A percentile compares a stretch with the other conserved stretches of the same genome.
phyloP scores from a whole-genome alignment of 1,284 basidiomycete genomes.

The Melanopsichium pennsylvanicum region DNA sequence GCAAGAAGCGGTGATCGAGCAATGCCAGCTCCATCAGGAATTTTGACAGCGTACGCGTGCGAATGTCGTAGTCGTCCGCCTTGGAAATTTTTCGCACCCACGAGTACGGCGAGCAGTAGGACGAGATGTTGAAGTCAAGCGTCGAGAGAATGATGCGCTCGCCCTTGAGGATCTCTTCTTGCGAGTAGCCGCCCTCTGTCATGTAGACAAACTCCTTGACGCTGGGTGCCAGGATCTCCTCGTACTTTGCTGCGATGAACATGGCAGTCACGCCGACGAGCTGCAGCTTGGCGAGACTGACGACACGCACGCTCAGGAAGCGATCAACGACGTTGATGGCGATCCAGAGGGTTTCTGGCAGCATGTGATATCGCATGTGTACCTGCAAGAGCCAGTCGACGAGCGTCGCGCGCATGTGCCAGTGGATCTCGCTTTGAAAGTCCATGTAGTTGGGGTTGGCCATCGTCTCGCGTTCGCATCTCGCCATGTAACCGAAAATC shows the following conservation, averaged over 20 bases:
- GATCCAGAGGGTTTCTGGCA: conserved; percentile 76
- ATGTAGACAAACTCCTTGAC: conserved; percentile 71
- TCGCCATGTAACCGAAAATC: conserved; percentile 92
- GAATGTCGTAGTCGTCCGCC: conserved; percentile 96
- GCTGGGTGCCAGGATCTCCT: conserved; percentile 64
- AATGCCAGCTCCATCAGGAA: conserved; percentile 97
- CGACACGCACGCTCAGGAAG: conserved; percentile 73
- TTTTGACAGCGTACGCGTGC: conserved; percentile 90
- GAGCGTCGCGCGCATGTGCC: conserved; percentile 70
- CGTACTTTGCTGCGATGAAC: conserved; percentile 75
- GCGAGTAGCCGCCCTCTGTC: conserved; percentile 85
- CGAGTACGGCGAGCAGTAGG: conserved; percentile 98
- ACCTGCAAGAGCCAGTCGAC: conserved; percentile 73
- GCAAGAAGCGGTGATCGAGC: conserved; percentile 89
- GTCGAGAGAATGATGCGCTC: conserved; percentile 86
- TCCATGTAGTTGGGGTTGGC: conserved; percentile 93
- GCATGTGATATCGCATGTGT: conserved; percentile 75
- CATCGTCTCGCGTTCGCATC: conserved; percentile 80
- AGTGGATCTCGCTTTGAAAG: conserved; percentile 91
- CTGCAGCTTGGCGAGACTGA: conserved; percentile 73
- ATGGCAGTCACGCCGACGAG: conserved; percentile 74
- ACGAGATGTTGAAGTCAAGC: conserved; percentile 91
- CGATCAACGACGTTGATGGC: conserved; percentile 75
- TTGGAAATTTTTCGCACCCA: conserved; percentile 98
- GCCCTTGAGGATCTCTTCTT: conserved; percentile 91